Base-by-base conservation (phyloP, 2,329 filamentous ascomycete genomes). In the Curvularia lunata region DNA sequence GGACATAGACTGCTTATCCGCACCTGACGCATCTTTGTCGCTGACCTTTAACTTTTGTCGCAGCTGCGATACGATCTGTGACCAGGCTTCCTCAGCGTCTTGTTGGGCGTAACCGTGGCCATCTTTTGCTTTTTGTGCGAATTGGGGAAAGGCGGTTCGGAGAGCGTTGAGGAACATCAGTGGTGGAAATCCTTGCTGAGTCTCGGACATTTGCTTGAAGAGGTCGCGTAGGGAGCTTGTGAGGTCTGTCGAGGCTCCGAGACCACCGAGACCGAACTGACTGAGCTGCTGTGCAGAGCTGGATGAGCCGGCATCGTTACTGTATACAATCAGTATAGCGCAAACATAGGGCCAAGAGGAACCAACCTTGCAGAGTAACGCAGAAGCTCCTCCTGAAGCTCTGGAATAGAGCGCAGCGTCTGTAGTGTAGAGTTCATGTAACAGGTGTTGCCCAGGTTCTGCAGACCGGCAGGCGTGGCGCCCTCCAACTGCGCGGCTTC, bases 401-500 rank as follows among this genome's bases (percentile, higher is more conserved):
- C 95, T 8, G 95, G 95, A 58, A 99, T 92, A 52, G 89, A 85
- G 61, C 91, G 88, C 65, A 99, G 82, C 4, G 92, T 90, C 77
- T 99, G 96, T n/a, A 99, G 83, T 0, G 94, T 97, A 48, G 95
- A 95, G 83, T 99, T 99, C 72, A 98, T 88, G 76, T 99, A 99
- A 82, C 95, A 99, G 4, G 96, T 99, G 78, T 99, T 99, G 68
- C 96, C 95, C 60, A 97, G 82, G 73, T 99, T 99, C 75, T 90
- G 85, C 61, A 99, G 81, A 46, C 95, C 95, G 55, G 93, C 90
- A 1, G 96, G 95, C 45, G 85, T 94, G 47, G 93, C 93, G 57
- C 91, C 92, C 58, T 89, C 89, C 74, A 90, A 86, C 76, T 88
- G 88, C 21, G 95, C 94, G 51, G 88, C 86, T 77, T 98, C 94